Conservation (phyloP, 495 filamentous ascomycete species). For the Rhypophila decipiens region DNA sequence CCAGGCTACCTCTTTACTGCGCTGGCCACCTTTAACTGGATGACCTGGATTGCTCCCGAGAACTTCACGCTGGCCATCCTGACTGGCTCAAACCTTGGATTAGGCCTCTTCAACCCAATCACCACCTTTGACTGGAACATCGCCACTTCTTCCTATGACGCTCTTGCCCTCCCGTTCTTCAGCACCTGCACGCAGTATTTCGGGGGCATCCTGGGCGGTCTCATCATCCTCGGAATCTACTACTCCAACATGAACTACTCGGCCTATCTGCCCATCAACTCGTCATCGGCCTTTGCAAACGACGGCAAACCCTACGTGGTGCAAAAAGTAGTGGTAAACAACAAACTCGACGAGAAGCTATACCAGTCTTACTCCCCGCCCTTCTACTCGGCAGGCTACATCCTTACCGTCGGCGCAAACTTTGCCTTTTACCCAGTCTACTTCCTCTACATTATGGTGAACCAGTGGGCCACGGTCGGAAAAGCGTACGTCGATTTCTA, state of each 20-base stretch:
- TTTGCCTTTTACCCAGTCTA: slow-evolving; percentile 54
- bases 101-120: slow-evolving; percentile 27
- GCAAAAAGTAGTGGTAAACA: slow-evolving; percentile 42
- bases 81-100: slow-evolving; percentile 19
- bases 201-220: slow-evolving; percentile 14
- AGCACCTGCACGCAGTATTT: slow-evolving; percentile 23
- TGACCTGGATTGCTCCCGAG: slow-evolving; percentile 34
- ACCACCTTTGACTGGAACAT: slow-evolving; percentile 31
- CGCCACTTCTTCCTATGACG: slow-evolving; percentile 23
- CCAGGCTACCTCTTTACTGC: slow-evolving; percentile 32
- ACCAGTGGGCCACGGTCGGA: slow-evolving; percentile 40
- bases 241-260: slow-evolving; percentile 45
- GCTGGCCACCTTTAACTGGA: slow-evolving; percentile 33
- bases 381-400: slow-evolving; percentile 56
- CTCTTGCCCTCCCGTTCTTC: slow-evolving; percentile 31
- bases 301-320: slow-evolving; percentile 46
- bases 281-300: slow-evolving; percentile 47
- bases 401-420: slow-evolving; percentile 50
- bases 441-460: slow-evolving; percentile 49
- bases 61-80: slow-evolving; percentile 26
- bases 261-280: slow-evolving; percentile 48
- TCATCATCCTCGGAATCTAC: slow-evolving; percentile 47
- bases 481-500: slow-evolving; percentile 26
- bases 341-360: slow-evolving; percentile 40
- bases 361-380: slow-evolving; percentile 55